Conservation (phyloP, 2,329 filamentous ascomycete genomes). For the Dactylellina haptotyla region DNA sequence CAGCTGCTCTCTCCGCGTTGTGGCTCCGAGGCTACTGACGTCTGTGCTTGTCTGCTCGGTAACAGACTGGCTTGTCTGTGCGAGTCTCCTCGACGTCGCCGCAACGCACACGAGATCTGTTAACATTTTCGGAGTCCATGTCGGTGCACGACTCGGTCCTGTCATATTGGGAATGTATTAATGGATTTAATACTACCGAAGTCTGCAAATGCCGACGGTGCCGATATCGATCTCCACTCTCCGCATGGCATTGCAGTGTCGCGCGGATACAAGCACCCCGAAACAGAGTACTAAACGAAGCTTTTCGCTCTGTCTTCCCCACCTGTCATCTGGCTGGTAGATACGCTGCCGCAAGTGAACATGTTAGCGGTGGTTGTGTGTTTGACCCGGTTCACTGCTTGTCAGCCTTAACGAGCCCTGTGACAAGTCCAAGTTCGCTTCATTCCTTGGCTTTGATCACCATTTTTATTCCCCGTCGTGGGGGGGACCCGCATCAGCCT, state of each 20-base stretch:
- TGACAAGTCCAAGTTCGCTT: slow-evolving; percentile 12
- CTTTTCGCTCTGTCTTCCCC: background rate
- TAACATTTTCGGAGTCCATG: no score
- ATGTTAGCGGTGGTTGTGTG: no score
- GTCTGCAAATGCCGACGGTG: background rate
- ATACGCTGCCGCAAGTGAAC: no score
- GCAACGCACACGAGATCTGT: no score
- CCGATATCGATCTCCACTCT: slow-evolving; percentile 8
- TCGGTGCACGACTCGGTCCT: no score
- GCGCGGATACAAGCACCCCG: background rate
- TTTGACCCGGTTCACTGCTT: background rate
- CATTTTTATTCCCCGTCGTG: slow-evolving; percentile 5
- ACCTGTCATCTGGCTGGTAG: background rate
- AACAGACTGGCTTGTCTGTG: no score
- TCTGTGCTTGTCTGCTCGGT: no score
- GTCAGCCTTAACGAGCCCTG: slow-evolving; percentile 9
- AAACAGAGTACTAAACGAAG: background rate
- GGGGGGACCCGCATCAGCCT: background rate
- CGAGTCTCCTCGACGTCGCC: no score
- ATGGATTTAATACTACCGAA: background rate
- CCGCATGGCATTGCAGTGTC: background rate
- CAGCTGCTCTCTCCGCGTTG: no score
- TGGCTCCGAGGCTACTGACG: no score
- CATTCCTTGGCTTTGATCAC: slow-evolving; percentile 28
- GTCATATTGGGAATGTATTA: no score